Conservation (phyloP, 2,329 filamentous ascomycete species). For the Hypoxylon sp. region DNA sequence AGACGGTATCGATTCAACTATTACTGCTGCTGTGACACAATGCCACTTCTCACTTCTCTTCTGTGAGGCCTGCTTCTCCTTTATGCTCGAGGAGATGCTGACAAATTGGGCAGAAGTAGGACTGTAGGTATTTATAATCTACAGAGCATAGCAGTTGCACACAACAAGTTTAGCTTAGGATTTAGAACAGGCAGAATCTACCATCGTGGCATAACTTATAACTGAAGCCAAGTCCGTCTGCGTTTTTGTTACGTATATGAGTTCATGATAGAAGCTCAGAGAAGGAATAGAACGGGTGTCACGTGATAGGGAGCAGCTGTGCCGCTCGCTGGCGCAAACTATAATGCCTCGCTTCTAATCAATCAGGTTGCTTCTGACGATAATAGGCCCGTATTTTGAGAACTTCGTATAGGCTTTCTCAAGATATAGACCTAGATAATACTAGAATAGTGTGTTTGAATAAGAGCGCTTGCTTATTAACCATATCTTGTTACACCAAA, state of each 20-base stretch:
- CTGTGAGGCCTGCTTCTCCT: not conserved
- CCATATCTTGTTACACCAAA: no score
- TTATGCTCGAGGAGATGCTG: constrained; percentile 2
- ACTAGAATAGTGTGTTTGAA: no score
- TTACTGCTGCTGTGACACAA: not conserved
- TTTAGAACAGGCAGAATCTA: not conserved
- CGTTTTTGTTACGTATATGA: not conserved
- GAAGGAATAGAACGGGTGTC: not conserved
- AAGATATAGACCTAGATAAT: no score
- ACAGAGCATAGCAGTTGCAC: not conserved
- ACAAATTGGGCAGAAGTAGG: constrained; percentile 7
- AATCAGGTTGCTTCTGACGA: no score
- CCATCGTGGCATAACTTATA: not conserved
- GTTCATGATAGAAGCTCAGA: not conserved
- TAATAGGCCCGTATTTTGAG: no score
- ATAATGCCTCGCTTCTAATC: no score
- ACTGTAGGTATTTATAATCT: constrained; percentile 10
- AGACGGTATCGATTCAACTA: not conserved
- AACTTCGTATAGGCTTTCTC: no score
- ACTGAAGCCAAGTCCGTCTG: not conserved
- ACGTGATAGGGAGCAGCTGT: not conserved
- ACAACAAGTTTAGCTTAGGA: not conserved
- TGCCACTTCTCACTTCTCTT: no score
- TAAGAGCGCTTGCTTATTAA: no score
- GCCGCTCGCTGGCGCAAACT: not conserved